phyloP scores from a whole-genome alignment of 2,329 filamentous ascomycete species.

The Dothistroma septosporum region DNA sequence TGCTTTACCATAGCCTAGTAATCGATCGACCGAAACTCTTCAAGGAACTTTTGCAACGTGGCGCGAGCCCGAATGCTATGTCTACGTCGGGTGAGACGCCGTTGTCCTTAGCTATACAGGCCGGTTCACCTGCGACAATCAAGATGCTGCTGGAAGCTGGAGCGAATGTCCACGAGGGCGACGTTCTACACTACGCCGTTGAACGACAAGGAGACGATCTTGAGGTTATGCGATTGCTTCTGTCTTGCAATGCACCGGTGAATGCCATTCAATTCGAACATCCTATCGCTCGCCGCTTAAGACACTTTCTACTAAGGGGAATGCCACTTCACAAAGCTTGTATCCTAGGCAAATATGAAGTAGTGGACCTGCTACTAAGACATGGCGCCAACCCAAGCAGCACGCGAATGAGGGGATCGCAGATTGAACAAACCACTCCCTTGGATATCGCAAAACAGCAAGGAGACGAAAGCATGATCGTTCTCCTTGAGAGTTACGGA shows the following conservation, averaged over 20 bases:
- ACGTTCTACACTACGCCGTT: neutral
- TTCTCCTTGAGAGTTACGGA: neutral
- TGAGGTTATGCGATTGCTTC: neutral
- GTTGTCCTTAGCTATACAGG: neutral
- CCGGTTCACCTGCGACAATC: neutral
- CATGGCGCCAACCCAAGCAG: neutral
- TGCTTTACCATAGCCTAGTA: neutral
- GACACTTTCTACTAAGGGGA: neutral
- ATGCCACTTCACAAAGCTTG: neutral
- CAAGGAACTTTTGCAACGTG: constrained; percentile 2
- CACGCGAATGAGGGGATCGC: neutral
- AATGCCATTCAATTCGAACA: neutral
- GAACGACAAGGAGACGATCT: neutral
- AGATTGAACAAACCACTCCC: neutral
- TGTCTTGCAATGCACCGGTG: neutral
- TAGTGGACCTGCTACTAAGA: neutral
- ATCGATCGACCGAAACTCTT: neutral
- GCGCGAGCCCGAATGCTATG: neutral
- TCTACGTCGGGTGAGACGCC: neutral
- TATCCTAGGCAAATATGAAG: neutral
- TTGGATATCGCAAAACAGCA: neutral
- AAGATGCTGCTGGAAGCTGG: neutral
- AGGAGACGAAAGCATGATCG: neutral
- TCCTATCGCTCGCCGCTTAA: neutral
- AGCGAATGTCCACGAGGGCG: neutral